A percentile compares a stretch with the other conserved stretches of the same genome.
Conservation (phyloP, 2,329 filamentous ascomycete genomes). For the Fusarium mangiferae region DNA sequence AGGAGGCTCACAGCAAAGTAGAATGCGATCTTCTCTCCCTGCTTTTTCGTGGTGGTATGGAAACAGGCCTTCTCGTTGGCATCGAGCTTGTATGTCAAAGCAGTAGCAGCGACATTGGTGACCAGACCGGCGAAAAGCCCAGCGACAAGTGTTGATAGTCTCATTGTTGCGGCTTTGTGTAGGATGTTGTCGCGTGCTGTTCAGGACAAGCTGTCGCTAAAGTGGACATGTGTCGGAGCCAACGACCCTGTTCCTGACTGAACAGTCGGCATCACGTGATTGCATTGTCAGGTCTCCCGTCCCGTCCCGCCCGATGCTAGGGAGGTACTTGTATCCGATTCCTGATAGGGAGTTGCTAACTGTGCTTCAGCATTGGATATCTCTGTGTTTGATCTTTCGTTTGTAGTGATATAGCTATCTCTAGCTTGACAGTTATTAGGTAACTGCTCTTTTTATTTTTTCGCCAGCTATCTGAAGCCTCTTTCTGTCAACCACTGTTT, state of each 20-base stretch:
- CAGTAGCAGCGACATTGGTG: constrained; percentile 82
- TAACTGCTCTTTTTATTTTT: neutral
- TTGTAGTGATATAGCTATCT: neutral
- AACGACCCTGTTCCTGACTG: neutral
- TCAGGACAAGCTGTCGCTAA: constrained; percentile 47
- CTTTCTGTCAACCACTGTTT: neutral
- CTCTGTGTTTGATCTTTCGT: neutral
- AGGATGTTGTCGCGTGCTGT: constrained; percentile 45
- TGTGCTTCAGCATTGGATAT: neutral
- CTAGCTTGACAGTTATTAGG: neutral
- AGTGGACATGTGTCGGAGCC: constrained; percentile 23
- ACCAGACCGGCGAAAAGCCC: constrained; percentile 78
- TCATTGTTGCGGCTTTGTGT: constrained; percentile 63
- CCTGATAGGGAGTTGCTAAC: neutral
- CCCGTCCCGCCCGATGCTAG: neutral
- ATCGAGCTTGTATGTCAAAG: constrained; percentile 89
- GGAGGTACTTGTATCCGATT: neutral
- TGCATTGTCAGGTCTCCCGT: neutral
- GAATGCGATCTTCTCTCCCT: constrained; percentile 91
- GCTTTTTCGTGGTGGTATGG: constrained; percentile 81
- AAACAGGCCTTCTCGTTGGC: constrained; percentile 98
- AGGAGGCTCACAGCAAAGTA: constrained; percentile 89
- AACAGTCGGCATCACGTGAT: neutral
- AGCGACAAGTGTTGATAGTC: constrained; percentile 67
- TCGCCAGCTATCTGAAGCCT: neutral